phyloP scores from a whole-genome alignment of 2,329 filamentous ascomycete genomes.

The Fusarium incarnatum region DNA sequence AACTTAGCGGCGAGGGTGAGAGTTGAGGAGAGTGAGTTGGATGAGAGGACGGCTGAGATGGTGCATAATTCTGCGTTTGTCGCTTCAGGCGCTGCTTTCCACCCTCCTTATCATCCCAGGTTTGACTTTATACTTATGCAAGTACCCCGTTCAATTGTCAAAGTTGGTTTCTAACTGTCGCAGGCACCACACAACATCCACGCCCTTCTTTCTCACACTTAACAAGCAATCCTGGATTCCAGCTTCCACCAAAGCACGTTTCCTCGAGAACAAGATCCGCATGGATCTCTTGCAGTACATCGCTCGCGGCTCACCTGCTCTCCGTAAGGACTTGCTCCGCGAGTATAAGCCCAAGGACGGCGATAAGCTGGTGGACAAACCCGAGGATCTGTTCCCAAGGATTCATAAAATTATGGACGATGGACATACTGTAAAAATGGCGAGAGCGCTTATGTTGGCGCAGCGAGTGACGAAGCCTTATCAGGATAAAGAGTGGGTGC shows the following conservation, averaged over 20 bases:
- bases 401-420: slow-evolving; percentile 72
- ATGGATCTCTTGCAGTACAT: slow-evolving; percentile 80
- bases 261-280: slow-evolving; percentile 86
- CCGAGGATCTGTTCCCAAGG: slow-evolving; percentile 61
- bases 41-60: slow-evolving; percentile 70
- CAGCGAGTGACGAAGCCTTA: slow-evolving; percentile 63
- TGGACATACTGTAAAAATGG: slow-evolving; percentile 83
- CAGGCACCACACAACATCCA: slow-evolving; percentile 80
- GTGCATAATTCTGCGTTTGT: slow-evolving; percentile 70
- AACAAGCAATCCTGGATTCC: slow-evolving; percentile 71
- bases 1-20: slow-evolving; percentile 68
- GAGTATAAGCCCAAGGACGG: slow-evolving; percentile 66
- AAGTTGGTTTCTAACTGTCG: slow-evolving; percentile 1
- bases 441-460: slow-evolving; percentile 75
- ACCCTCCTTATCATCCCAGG: slow-evolving; percentile 73
- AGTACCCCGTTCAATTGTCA: slow-evolving; percentile 36
- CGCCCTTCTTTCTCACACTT: slow-evolving; percentile 80
- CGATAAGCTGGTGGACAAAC: slow-evolving; percentile 58
- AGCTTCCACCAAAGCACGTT: slow-evolving; percentile 68
- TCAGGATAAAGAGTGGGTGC: slow-evolving; percentile 60
- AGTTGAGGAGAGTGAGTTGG: slow-evolving; percentile 67
- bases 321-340: slow-evolving; percentile 69
- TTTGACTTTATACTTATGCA: slow-evolving; percentile 83
- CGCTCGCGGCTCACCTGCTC: slow-evolving; percentile 71
- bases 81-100: slow-evolving; percentile 67